These are phyloP conservation scores for Paspalum notatum DNA, from an alignment of 176 grass and related monocot species.

Conservation along the genomic window DNA sequence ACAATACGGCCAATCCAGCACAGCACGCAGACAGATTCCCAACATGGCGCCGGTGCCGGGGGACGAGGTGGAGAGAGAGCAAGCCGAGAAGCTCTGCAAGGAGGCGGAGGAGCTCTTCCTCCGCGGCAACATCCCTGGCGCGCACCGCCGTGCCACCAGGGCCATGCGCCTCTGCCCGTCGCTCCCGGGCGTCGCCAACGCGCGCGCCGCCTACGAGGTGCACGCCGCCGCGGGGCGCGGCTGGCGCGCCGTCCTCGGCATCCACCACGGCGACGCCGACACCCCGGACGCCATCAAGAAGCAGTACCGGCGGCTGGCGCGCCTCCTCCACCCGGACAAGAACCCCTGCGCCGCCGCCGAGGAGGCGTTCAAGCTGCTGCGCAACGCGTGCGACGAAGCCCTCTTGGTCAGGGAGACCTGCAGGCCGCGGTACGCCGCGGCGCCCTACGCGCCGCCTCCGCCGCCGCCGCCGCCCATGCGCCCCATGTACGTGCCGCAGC, in stretches of 20 bases:
- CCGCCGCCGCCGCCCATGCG: background rate
- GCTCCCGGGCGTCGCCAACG: slow-evolving; percentile 23
- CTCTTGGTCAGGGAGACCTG: background rate
- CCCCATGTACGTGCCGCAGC: background rate
- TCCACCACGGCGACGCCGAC: background rate
- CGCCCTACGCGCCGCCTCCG: background rate
- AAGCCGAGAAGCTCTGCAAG: slow-evolving; percentile 29
- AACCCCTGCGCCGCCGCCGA: slow-evolving; percentile 28
- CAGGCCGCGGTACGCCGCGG: background rate
- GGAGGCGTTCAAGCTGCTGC: slow-evolving; percentile 20
- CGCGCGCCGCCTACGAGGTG: slow-evolving; percentile 38
- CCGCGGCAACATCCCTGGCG: slow-evolving; percentile 27
- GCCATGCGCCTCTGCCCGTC: slow-evolving; percentile 29
- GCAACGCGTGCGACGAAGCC: background rate
- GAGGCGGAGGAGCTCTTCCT: slow-evolving; percentile 43
- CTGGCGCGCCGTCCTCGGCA: background rate
- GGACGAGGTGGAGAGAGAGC: background rate
- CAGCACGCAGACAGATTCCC: too few species aligned
- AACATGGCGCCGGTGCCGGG: background rate
- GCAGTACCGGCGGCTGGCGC: slow-evolving; percentile 16
- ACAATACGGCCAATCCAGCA: too few species aligned
- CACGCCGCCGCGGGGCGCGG: background rate
- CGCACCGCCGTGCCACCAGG: slow-evolving; percentile 9
- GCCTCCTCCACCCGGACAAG: slow-evolving; percentile 44
- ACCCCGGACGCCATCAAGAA: slow-evolving; percentile 23